phyloP scores from a whole-genome alignment of 139 green algal species.

The Eudorina sp. region DNA sequence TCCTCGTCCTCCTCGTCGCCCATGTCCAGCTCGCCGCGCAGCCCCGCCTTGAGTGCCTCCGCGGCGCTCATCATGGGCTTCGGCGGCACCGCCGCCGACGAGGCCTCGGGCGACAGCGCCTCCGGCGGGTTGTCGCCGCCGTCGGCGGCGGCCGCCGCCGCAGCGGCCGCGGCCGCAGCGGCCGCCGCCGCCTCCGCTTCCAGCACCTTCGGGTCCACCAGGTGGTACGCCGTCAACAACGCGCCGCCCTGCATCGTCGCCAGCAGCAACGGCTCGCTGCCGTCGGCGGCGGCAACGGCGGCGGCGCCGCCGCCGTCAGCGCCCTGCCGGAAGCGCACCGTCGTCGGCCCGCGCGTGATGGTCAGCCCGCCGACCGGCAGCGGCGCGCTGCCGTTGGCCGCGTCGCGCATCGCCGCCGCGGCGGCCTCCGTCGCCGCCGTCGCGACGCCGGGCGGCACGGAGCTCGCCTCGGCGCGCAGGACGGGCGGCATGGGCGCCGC shows the following conservation, averaged over 20 bases:
- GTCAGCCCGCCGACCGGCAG: conserved; percentile 10
- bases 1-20: conserved; percentile 28
- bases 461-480: not conserved
- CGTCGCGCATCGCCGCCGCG: not conserved
- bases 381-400: not conserved
- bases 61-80: conserved; percentile 23
- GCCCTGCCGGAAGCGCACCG: conserved; percentile 10
- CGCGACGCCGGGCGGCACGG: conserved; percentile 23
- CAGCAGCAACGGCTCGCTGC: conserved; percentile 39
- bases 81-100: not conserved
- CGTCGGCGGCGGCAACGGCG: not conserved
- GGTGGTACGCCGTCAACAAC: conserved; percentile 19
- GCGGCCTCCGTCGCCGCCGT: conserved; percentile 8
- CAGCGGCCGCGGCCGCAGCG: not conserved
- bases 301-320: not conserved
- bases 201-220: not conserved
- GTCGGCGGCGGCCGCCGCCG: not conserved
- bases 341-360: conserved; percentile 3
- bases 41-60: conserved; percentile 23
- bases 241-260: conserved; percentile 34
- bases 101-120: not conserved
- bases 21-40: conserved; percentile 6
- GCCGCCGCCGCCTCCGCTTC: not conserved
- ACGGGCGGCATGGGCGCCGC: conserved; percentile 18
- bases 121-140: not conserved